Conservation (phyloP, 225 moss, liverwort and hornwort genomes). For the Straminergon stramineum region DNA sequence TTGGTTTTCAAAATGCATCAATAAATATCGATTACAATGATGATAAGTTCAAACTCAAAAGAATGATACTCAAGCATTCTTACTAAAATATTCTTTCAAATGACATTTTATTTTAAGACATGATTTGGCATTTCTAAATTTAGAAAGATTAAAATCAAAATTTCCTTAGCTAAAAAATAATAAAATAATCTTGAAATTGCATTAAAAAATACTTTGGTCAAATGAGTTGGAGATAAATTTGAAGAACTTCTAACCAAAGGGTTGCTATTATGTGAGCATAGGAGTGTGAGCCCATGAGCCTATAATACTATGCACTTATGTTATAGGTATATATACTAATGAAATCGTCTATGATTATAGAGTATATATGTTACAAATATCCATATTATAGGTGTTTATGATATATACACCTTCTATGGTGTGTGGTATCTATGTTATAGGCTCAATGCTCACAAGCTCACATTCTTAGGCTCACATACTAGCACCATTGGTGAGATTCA, state of each 20-base stretch:
- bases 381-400: too few species aligned
- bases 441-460: too few species aligned
- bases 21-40: neutral
- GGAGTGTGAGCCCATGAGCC: too few species aligned
- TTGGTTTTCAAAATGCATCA: neutral
- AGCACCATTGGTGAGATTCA: too few species aligned
- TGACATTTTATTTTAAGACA: neutral
- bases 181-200: neutral
- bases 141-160: neutral
- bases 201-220: neutral
- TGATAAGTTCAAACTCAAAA: neutral
- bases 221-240: neutral
- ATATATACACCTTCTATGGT: too few species aligned
- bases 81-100: neutral
- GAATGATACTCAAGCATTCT: neutral
- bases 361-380: too few species aligned
- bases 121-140: neutral
- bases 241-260: neutral
- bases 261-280: too few species aligned
- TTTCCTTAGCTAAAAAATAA: neutral
- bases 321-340: too few species aligned
- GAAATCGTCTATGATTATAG: too few species aligned
- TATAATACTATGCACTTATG: too few species aligned
- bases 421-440: too few species aligned
- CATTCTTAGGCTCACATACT: too few species aligned